These are phyloP conservation scores for Venustampulla echinocandica DNA, from an alignment of 495 filamentous ascomycete genomes.

Conservation along the genomic window DNA sequence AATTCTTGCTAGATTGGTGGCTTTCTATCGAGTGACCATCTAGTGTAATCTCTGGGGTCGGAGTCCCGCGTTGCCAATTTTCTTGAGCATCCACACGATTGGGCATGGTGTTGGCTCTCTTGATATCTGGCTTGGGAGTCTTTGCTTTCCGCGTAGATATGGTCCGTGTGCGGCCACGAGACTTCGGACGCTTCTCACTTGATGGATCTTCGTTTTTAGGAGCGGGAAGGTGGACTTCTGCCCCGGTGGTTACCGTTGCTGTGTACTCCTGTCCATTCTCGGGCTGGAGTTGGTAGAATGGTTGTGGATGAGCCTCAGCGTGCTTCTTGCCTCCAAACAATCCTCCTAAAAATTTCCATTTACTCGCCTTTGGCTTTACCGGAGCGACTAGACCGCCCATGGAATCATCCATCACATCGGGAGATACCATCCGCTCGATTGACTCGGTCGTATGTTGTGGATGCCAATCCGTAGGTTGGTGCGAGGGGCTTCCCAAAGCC, in stretches of 20 bases:
- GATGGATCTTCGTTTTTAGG: neutral
- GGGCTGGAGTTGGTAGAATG: constrained; percentile 24
- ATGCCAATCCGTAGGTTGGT: constrained; percentile 18
- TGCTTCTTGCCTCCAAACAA: constrained; percentile 37
- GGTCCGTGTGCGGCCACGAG: constrained; percentile 8
- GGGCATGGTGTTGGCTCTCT: constrained; percentile 19
- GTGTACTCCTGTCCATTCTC: neutral
- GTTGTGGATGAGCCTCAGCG: constrained; percentile 15
- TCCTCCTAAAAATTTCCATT: constrained; percentile 39
- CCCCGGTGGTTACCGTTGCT: neutral
- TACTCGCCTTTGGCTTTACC: constrained; percentile 33
- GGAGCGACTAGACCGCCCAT: constrained; percentile 19
- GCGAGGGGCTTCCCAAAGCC: constrained; percentile 48
- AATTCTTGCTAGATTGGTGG: neutral
- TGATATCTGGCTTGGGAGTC: constrained; percentile 13
- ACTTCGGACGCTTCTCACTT: neutral
- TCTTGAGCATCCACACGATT: constrained; percentile 12
- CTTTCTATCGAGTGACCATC: constrained; percentile 13
- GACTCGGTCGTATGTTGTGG: constrained; percentile 20
- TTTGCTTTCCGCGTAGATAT: constrained; percentile 12
- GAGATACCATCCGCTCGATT: constrained; percentile 5
- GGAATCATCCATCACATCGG: constrained; percentile 21
- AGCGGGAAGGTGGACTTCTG: constrained; percentile 1
- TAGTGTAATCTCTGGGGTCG: constrained; percentile 18
- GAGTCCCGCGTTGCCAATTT: neutral